A percentile compares a stretch with the other conserved stretches of the same genome.
Conservation (phyloP, 257 asterid species). For the Prunella vulgaris region DNA sequence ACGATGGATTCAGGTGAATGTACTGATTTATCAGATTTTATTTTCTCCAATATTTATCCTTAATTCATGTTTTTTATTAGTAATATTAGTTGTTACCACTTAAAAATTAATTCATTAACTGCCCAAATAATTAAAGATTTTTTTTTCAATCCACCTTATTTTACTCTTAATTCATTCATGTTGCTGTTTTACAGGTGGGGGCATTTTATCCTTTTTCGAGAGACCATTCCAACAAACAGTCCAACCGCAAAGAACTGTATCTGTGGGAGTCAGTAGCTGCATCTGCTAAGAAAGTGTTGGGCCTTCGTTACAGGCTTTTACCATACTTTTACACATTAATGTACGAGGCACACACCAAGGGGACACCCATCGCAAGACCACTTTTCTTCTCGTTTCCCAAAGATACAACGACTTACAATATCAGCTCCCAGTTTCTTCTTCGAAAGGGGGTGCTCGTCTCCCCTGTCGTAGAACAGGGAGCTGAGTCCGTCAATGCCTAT, state of each 20-base stretch:
- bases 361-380: slow-evolving; percentile 61
- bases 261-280: slow-evolving; percentile 59
- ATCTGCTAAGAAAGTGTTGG: slow-evolving; percentile 49
- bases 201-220: slow-evolving; percentile 72
- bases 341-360: slow-evolving; percentile 51
- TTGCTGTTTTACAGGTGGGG: slow-evolving; percentile 45
- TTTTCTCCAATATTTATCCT: no score
- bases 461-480: slow-evolving; percentile 44
- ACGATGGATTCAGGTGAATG: slow-evolving; percentile 76
- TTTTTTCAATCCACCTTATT: no score
- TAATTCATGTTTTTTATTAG: no score
- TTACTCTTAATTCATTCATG: no score
- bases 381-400: slow-evolving; percentile 59
- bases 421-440: slow-evolving; percentile 48
- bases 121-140: no score
- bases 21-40: no score
- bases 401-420: slow-evolving; percentile 36
- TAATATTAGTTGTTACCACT: no score
- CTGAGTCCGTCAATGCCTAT: slow-evolving; percentile 43
- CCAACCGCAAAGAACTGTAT: slow-evolving; percentile 47
- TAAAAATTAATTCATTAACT: no score
- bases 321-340: slow-evolving; percentile 58
- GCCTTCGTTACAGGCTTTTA: slow-evolving; percentile 51
- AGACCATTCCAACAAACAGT: slow-evolving; percentile 37
- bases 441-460: slow-evolving; percentile 57